These are phyloP conservation scores for Castanea mollissima DNA, from an alignment of 306 rosid genomes.

Conservation along the genomic window DNA sequence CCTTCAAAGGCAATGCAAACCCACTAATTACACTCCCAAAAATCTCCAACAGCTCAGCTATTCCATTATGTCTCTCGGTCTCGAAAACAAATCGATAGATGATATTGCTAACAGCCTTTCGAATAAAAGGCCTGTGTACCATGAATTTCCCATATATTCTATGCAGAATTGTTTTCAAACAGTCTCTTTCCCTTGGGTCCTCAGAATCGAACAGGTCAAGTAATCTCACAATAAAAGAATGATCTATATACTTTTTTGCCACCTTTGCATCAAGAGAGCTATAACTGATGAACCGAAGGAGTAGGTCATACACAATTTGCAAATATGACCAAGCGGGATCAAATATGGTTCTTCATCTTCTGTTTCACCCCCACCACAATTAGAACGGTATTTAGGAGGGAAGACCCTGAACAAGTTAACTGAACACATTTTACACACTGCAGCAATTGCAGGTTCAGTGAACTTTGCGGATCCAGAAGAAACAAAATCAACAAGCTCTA, in stretches of 20 bases:
- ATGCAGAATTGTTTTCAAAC: slow-evolving; percentile 90
- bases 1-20: slow-evolving; percentile 94
- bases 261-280: slow-evolving; percentile 77
- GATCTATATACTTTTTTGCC: slow-evolving; percentile 78
- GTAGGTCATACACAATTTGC: slow-evolving; percentile 92
- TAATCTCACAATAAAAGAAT: slow-evolving; percentile 70
- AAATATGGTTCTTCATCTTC: slow-evolving; percentile 95
- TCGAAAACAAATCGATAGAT: slow-evolving; percentile 85
- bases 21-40: slow-evolving; percentile 96
- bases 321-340: slow-evolving; percentile 96
- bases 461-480: slow-evolving; percentile 90
- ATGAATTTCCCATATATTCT: slow-evolving; percentile 93
- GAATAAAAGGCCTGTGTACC: slow-evolving; percentile 87
- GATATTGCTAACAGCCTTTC: slow-evolving; percentile 88
- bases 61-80: slow-evolving; percentile 89
- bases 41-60: slow-evolving; percentile 94
- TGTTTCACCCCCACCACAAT: slow-evolving; percentile 63
- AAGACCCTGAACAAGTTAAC: slow-evolving; percentile 83
- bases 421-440: slow-evolving; percentile 88
- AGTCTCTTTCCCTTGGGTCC: slow-evolving; percentile 98
- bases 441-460: slow-evolving; percentile 76
- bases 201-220: slow-evolving; percentile 97
- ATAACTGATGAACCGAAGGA: slow-evolving; percentile 72
- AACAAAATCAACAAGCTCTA: slow-evolving; percentile 86
- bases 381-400: slow-evolving; percentile 85